Conservation (phyloP, 2,329 filamentous ascomycete species). For the Lizonia empirigonia region DNA sequence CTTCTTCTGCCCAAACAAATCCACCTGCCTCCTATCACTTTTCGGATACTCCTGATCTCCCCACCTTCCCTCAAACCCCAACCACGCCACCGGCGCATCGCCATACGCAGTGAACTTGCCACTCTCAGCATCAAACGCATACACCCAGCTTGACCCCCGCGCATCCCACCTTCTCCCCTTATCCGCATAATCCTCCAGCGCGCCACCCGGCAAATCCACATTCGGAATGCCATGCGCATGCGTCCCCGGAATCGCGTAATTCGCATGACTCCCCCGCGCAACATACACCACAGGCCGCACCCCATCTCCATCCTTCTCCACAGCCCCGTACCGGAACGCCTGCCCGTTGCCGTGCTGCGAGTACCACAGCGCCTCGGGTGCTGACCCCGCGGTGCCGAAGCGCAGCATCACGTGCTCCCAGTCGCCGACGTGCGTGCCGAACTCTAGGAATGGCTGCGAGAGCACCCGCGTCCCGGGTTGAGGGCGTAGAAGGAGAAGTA, state of each 20-base stretch:
- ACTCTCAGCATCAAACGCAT: slow-evolving; percentile 55
- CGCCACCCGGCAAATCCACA: slow-evolving; percentile 60
- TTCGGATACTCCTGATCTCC: slow-evolving; percentile 65
- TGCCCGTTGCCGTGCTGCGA: slow-evolving; percentile 67
- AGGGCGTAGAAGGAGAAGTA: slow-evolving; percentile 68
- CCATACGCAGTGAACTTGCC: slow-evolving; percentile 57
- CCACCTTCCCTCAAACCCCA: slow-evolving; percentile 65
- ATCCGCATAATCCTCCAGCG: slow-evolving; percentile 61
- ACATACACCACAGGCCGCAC: slow-evolving; percentile 63
- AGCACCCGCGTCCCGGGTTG: slow-evolving; percentile 61
- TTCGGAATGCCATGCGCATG: slow-evolving; percentile 70
- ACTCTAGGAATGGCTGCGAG: slow-evolving; percentile 48
- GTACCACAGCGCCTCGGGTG: slow-evolving; percentile 64
- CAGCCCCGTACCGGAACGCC: slow-evolving; percentile 64
- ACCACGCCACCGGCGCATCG: slow-evolving; percentile 57
- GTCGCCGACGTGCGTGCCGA: slow-evolving; percentile 67
- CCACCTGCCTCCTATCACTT: slow-evolving; percentile 57
- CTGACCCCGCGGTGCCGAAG: slow-evolving; percentile 57
- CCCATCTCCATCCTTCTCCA: slow-evolving; percentile 62
- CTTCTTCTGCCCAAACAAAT: slow-evolving; percentile 53
- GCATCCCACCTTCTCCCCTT: slow-evolving; percentile 67
- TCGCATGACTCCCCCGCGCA: slow-evolving; percentile 67
- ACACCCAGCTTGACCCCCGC: slow-evolving; percentile 60
- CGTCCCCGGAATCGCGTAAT: slow-evolving; percentile 63
- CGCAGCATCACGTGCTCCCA: slow-evolving; percentile 73